Conservation (phyloP, 164 flowering plant genomes). For the Houttuynia cordata region DNA sequence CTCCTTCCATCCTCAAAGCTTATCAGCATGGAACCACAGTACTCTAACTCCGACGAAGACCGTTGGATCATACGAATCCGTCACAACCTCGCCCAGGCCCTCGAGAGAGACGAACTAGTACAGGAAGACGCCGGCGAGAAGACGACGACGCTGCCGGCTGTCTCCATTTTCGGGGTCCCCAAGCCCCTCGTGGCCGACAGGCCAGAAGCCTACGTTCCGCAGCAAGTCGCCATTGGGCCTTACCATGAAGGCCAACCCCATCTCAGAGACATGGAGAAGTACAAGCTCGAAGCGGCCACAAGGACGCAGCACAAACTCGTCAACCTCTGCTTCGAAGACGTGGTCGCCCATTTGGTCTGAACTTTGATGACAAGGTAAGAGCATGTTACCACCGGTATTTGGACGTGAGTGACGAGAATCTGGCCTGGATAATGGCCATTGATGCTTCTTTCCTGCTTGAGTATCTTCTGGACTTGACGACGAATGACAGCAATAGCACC, state of each 20-base stretch:
- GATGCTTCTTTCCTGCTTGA: constrained; percentile 16
- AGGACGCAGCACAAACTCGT: constrained; percentile 6
- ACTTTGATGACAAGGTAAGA: constrained; percentile 7
- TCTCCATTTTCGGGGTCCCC: constrained; percentile 11
- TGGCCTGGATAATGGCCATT: constrained; percentile 15
- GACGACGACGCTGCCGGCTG: background rate
- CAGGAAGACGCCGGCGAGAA: background rate
- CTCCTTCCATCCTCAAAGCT: too few relatives aligned
- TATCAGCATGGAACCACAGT: too few relatives aligned
- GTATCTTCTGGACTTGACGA: constrained; percentile 2
- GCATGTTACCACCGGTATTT: constrained; percentile 11
- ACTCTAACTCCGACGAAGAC: background rate
- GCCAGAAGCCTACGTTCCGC: constrained; percentile 13
- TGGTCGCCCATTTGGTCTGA: constrained; percentile 6
- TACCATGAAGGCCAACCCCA: constrained; percentile 11
- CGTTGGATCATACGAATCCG: constrained; percentile 5
- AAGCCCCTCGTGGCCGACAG: constrained; percentile 8
- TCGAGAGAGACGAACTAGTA: background rate
- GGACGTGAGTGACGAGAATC: constrained; percentile 4
- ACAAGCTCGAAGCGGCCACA: constrained; percentile 11
- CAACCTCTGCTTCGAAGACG: constrained; percentile 4
- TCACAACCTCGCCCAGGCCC: constrained; percentile 3
- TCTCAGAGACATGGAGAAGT: constrained; percentile 13
- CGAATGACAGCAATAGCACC: too few relatives aligned
- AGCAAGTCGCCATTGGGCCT: constrained; percentile 16